Evolutionary conservation across 257 asterid genomes (phyloP).

Genomic region (Fraxinus americana): DNA sequence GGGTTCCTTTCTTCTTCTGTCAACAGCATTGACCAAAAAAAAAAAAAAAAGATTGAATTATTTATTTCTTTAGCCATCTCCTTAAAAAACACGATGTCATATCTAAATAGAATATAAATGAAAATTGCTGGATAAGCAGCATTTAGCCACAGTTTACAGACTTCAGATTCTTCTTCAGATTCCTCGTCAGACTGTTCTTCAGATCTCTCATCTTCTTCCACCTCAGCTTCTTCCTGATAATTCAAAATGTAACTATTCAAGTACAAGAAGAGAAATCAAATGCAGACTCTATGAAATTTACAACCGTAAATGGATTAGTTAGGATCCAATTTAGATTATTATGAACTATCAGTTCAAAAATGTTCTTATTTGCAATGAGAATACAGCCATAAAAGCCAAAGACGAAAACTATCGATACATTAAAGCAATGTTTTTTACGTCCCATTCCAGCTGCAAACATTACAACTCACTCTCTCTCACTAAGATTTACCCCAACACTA

Average conservation of each 20-base stretch:
- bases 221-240: conserved; percentile 65
- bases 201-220: conserved; percentile 65
- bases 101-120: neutral
- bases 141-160: conserved; percentile 31
- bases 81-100: neutral
- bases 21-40: conserved; percentile 19
- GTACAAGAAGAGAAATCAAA: no score
- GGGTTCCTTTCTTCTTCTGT: conserved; percentile 78
- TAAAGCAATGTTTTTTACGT: neutral
- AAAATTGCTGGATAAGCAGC: conserved; percentile 3
- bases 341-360: conserved; percentile 13
- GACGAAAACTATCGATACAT: neutral
- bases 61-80: conserved; percentile 8
- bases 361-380: neutral
- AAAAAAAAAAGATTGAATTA: neutral
- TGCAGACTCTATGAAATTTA: neutral
- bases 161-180: conserved; percentile 67
- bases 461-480: neutral
- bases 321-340: conserved; percentile 5
- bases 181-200: conserved; percentile 84
- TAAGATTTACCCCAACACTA: neutral
- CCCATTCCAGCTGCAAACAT: neutral
- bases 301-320: neutral
- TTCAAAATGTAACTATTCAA: conserved; percentile 6
- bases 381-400: neutral